Percentiles rank a stretch among this genome's conserved stretches.
Conservation (phyloP, 1,284 basidiomycete genomes). For the Cutaneotrichosporon mucoides region DNA sequence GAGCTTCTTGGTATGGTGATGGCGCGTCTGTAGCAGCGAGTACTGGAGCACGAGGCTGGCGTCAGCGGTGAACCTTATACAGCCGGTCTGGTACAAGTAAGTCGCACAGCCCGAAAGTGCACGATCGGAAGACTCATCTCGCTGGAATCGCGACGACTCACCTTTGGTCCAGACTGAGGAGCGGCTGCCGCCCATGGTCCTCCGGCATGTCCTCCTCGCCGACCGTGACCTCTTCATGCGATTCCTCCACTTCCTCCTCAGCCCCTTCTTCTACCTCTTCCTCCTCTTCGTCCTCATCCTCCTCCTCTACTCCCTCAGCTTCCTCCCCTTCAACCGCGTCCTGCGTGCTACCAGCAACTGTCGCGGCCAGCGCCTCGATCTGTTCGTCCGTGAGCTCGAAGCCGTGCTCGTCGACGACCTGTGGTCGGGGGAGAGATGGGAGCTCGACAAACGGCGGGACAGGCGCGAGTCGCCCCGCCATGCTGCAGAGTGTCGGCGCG, state of each 20-base stretch:
- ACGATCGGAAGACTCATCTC: too few species aligned
- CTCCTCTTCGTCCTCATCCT: slow-evolving; percentile 3
- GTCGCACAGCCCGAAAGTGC: too few species aligned
- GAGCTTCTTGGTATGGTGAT: slow-evolving; percentile 38
- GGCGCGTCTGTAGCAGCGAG: slow-evolving; percentile 37
- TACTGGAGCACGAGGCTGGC: slow-evolving; percentile 36
- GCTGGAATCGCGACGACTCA: slow-evolving; percentile 11
- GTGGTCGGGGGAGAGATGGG: slow-evolving; percentile 28
- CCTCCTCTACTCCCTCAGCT: slow-evolving; percentile 8
- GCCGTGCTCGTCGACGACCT: slow-evolving; percentile 33
- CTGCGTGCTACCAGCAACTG: slow-evolving; percentile 3
- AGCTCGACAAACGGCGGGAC: slow-evolving; percentile 27
- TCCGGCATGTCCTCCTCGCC: slow-evolving; percentile 11
- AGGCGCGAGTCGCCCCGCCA: slow-evolving; percentile 15
- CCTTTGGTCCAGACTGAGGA: slow-evolving; percentile 37
- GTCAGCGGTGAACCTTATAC: neutral
- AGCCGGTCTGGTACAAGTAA: neutral
- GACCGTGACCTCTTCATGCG: slow-evolving; percentile 4
- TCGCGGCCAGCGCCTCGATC: slow-evolving; percentile 36
- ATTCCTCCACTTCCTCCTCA: slow-evolving; percentile 6
- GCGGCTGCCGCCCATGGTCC: slow-evolving; percentile 14
- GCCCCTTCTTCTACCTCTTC: slow-evolving; percentile 5
- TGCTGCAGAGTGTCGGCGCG: neutral
- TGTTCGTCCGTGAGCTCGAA: slow-evolving; percentile 37
- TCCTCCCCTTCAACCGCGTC: slow-evolving; percentile 16